These are phyloP conservation scores for Fomitopsis palustris DNA, from an alignment of 1,284 basidiomycete species.

Conservation along the genomic window DNA sequence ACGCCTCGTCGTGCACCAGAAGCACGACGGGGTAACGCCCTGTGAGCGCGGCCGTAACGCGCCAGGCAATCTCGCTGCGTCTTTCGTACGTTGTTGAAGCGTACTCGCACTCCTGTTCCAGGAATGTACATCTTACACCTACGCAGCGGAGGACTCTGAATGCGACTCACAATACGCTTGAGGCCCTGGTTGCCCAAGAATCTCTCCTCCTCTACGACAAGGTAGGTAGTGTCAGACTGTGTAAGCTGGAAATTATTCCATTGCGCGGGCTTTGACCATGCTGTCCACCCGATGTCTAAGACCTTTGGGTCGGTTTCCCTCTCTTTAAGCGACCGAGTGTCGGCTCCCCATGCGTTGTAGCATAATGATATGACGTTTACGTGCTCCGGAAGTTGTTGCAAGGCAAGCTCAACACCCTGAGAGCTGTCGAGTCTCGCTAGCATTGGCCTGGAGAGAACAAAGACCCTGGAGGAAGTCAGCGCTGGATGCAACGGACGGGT, in stretches of 20 bases:
- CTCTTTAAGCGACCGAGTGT: constrained; percentile 17
- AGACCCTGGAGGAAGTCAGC: not conserved
- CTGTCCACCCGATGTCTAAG: constrained; percentile 31
- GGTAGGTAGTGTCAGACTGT: constrained; percentile 18
- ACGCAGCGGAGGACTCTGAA: no score
- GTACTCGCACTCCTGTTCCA: constrained; percentile 18
- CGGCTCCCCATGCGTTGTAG: constrained; percentile 28
- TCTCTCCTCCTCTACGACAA: constrained; percentile 22
- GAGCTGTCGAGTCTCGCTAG: not conserved
- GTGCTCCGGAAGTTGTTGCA: constrained; percentile 17
- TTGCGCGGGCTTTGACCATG: constrained; percentile 18
- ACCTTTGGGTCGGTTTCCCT: constrained; percentile 25
- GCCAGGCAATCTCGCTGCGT: not conserved
- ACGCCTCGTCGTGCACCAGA: constrained; percentile 25
- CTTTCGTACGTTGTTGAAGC: not conserved
- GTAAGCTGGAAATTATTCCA: constrained; percentile 13
- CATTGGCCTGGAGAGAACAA: not conserved
- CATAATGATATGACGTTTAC: constrained; percentile 25
- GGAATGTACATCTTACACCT: not conserved
- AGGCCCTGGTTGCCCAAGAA: constrained; percentile 21
- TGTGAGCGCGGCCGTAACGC: not conserved
- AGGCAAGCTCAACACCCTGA: constrained; percentile 10
- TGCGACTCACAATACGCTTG: constrained; percentile 14
- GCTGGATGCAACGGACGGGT: not conserved
- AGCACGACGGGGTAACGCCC: constrained; percentile 15